phyloP scores from a whole-genome alignment of 2,329 filamentous ascomycete species.

The Penicillium sp. region DNA sequence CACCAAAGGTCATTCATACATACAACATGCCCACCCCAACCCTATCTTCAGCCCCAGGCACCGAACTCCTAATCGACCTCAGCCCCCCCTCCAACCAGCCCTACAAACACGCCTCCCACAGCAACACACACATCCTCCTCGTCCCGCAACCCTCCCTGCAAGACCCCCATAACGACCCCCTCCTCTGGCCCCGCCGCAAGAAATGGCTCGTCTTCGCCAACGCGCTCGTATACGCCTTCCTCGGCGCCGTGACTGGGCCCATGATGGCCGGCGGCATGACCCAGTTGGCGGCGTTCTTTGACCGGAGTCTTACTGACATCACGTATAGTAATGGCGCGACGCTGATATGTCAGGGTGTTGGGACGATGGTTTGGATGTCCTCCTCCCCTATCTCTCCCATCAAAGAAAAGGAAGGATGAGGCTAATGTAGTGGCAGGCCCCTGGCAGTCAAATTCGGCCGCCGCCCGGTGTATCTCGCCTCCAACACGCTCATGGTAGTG shows the following conservation, averaged over 20 bases:
- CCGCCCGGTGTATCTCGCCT: conserved; percentile 18
- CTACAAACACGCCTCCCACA: not conserved
- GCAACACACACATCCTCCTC: not conserved
- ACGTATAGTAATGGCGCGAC: not conserved
- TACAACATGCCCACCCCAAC: too few species aligned
- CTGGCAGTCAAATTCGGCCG: conserved; percentile 22
- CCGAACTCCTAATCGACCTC: not conserved
- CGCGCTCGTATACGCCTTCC: conserved; percentile 18
- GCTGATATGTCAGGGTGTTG: not conserved
- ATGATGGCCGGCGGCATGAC: conserved; percentile 23
- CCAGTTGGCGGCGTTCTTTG: conserved; percentile 16
- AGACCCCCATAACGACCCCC: conserved; percentile 13
- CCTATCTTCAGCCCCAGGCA: not conserved
- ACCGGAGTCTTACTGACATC: not conserved
- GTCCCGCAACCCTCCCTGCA: not conserved
- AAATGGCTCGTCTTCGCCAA: conserved; percentile 16
- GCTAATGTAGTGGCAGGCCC: conserved; percentile 17
- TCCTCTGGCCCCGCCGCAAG: conserved; percentile 17
- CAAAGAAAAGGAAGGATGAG: too few species aligned
- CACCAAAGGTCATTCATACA: not conserved
- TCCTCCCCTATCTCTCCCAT: not conserved
- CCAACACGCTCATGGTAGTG: conserved; percentile 17
- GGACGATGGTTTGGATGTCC: not conserved
- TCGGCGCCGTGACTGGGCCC: conserved; percentile 18
- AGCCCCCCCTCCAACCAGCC: not conserved